phyloP scores from a whole-genome alignment of 768 basidiomycete genomes.

The Suillus paluster region DNA sequence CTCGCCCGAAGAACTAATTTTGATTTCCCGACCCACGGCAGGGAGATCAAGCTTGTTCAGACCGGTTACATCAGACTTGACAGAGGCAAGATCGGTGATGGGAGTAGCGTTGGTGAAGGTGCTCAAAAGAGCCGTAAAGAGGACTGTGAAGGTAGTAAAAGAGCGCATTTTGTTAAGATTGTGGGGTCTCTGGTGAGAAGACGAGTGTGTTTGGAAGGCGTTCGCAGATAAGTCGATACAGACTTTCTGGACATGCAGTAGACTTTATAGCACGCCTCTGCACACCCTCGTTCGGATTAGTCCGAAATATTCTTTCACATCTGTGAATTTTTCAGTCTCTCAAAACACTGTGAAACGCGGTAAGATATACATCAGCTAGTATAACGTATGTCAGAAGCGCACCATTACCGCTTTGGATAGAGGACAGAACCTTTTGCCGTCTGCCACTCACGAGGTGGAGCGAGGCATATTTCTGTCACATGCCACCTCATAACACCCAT shows the following conservation, averaged over 20 bases:
- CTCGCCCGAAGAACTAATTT: not conserved
- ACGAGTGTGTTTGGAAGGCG: conserved; percentile 17
- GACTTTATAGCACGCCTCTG: conserved; percentile 29
- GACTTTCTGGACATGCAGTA: not conserved
- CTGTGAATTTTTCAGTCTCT: conserved; percentile 3
- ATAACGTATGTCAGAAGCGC: not conserved
- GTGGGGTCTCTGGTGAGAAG: conserved; percentile 31
- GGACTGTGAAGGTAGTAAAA: conserved; percentile 28
- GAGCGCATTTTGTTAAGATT: conserved; percentile 43
- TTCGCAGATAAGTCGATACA: conserved; percentile 21
- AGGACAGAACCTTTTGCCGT: conserved; percentile 3
- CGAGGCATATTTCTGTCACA: conserved; percentile 6
- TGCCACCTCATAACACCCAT: too few relatives aligned
- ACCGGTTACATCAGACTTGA: not conserved
- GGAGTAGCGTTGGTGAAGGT: conserved; percentile 31
- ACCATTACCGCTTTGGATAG: conserved; percentile 15
- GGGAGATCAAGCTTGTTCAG: not conserved
- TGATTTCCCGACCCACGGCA: not conserved
- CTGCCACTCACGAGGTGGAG: conserved; percentile 21
- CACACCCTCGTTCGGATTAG: not conserved
- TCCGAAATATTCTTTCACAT: not conserved
- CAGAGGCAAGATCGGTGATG: conserved; percentile 16
- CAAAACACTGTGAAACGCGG: not conserved
- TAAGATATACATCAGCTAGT: conserved; percentile 1
- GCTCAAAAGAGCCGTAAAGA: conserved; percentile 34